phyloP scores from a whole-genome alignment of 495 filamentous ascomycete species.

The Daldinia grandis region DNA sequence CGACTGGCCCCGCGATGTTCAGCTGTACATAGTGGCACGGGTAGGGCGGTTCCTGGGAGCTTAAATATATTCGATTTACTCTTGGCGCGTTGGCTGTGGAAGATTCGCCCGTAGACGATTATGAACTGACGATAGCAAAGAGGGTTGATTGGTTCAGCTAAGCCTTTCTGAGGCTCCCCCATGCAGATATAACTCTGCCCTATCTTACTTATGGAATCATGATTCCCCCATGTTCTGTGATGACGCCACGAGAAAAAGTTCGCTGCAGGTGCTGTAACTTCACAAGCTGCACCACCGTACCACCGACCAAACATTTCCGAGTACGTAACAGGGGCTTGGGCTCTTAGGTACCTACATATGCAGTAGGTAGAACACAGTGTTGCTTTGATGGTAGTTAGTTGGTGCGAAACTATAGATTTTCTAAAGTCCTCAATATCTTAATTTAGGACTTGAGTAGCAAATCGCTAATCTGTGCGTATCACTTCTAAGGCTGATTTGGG shows the following conservation, averaged over 20 bases:
- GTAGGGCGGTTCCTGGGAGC: conserved; percentile 7
- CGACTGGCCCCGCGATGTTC: conserved; percentile 9
- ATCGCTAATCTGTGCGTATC: not conserved
- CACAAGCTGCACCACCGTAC: not conserved
- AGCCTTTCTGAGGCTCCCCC: not conserved
- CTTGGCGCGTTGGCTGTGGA: conserved; percentile 14
- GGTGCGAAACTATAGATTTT: not conserved
- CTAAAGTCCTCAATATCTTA: not conserved
- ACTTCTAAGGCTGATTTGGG: not conserved
- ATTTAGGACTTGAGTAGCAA: not conserved
- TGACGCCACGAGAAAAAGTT: not conserved
- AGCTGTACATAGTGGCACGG: conserved; percentile 22
- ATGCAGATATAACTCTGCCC: not conserved
- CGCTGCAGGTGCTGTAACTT: not conserved
- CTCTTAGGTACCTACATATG: not conserved
- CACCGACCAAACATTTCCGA: not conserved
- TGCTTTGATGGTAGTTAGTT: not conserved
- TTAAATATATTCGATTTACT: conserved; percentile 1
- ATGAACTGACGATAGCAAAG: conserved; percentile 1
- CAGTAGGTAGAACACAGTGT: not conserved
- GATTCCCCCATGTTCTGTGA: not conserved
- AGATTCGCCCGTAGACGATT: conserved; percentile 20
- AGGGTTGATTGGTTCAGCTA: conserved; percentile 16
- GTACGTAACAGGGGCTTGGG: not conserved
- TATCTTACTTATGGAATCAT: conserved; percentile 8